phyloP scores from a whole-genome alignment of 2,329 filamentous ascomycete species.

The Stromatinia cepivora region DNA sequence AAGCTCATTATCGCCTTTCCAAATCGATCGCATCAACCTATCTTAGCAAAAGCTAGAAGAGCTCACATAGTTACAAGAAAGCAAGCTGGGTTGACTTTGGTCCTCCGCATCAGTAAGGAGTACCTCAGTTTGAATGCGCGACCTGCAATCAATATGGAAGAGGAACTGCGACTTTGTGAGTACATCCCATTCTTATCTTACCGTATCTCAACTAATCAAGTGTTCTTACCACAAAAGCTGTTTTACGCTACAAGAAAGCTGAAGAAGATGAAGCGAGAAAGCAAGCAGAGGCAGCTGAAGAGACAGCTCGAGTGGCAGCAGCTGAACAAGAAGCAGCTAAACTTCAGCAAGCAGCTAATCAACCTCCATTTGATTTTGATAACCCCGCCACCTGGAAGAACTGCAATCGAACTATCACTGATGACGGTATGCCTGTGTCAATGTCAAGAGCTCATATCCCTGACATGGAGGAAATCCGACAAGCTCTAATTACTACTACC shows the following conservation, averaged over 20 bases:
- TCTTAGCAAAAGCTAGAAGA: background rate
- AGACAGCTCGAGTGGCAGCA: background rate
- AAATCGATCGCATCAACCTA: too few species aligned
- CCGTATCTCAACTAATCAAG: too few species aligned
- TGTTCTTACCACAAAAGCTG: background rate
- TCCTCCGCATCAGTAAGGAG: background rate
- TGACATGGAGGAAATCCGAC: background rate
- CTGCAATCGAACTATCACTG: background rate
- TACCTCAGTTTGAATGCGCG: background rate
- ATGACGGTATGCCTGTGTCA: background rate
- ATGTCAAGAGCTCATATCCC: background rate
- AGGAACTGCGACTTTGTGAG: slow-evolving; percentile 15
- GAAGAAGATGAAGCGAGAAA: background rate
- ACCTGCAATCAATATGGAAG: background rate
- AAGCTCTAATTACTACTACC: background rate
- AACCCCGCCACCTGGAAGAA: background rate
- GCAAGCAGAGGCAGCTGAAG: background rate
- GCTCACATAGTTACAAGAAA: background rate
- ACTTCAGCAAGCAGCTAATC: background rate
- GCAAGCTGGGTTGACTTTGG: background rate
- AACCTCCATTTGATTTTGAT: background rate
- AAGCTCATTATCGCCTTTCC: background rate
- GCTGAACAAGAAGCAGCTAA: background rate
- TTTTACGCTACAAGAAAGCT: background rate
- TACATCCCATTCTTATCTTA: background rate